These are phyloP conservation scores for Saturnispora sanitii DNA, from an alignment of 805 yeast genomes.

Conservation along the genomic window DNA sequence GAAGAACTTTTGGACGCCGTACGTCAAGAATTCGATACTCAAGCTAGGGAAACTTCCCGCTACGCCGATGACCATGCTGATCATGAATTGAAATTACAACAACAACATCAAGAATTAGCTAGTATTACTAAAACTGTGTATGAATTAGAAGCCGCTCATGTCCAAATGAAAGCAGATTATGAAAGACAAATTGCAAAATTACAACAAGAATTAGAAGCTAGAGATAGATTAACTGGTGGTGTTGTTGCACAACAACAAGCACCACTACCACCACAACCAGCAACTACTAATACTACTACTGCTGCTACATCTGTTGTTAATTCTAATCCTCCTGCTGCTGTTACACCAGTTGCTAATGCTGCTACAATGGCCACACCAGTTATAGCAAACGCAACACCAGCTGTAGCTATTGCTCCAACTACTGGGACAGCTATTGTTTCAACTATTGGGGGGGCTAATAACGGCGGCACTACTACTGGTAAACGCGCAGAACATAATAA, in stretches of 20 bases:
- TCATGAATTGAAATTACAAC: constrained; percentile 79
- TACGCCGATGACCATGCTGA: constrained; percentile 89
- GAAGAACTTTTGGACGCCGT: constrained; percentile 84
- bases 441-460: neutral
- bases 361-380: no score
- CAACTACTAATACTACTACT: constrained; percentile 32
- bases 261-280: constrained; percentile 34
- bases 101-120: constrained; percentile 88
- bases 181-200: constrained; percentile 85
- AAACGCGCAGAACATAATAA: constrained; percentile 47
- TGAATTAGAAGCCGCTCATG: constrained; percentile 88
- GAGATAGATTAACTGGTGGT: no score
- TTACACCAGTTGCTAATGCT: neutral
- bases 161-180: constrained; percentile 90
- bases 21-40: constrained; percentile 81
- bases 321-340: neutral
- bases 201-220: constrained; percentile 74
- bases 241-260: constrained; percentile 35
- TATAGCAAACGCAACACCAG: neutral
- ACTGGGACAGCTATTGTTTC: constrained; percentile 3
- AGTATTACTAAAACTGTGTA: constrained; percentile 89
- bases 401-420: no score
- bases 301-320: constrained; percentile 1
- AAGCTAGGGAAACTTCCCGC: constrained; percentile 74
- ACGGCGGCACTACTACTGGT: constrained; percentile 28